Base-by-base conservation (phyloP, 371 early-diverging fungal genomes). In the Actinomucor elegans region DNA sequence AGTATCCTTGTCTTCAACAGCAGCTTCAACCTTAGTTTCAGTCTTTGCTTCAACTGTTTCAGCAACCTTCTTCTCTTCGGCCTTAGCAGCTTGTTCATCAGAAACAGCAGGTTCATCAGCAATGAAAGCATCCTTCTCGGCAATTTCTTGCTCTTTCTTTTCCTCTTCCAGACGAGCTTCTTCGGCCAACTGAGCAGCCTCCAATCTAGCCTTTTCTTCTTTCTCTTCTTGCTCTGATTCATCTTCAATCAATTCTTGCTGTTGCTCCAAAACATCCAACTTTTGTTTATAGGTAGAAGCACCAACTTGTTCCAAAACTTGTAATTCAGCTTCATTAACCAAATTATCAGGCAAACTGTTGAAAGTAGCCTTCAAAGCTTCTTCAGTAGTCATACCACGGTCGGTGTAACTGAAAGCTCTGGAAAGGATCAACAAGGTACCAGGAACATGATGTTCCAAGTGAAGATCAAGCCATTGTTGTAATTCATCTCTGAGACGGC, bases 401-500 rank as follows among this genome's bases (percentile, higher is more conserved):
- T 92, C 92, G 7, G 88, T 81, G 44, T 90, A 90, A 12, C 88
- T 79, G 56, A 97, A 92, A 3, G 94, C 96, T 29, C 95, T 88
- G 12, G 94, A 91, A 36, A 98, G 77, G 51, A 98, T 88, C 64
- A 98, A 77, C 28, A 98, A 77, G 9, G 92, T 86, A n/a, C 90
- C 84, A 15, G 98, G 98, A n/a, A 96, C 84, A 52, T 94, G 85
- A 63, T 96, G 91, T 18, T 85, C 83, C 41, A 96, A 57, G 61
- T 96, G 93, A 52, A 98, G 84, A 43, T 97, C 96, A 24, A 94
- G 78, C 98, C 98, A 98, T 66, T 97, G 96, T 26, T 77, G 71
- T 46, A 98, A 72, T 55, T 96, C 96, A 44, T 81, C 81, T 34
- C 94, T 77, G 73, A 98, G 75, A 24, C 94, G 84, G 5, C 86